A percentile compares a stretch with the other conserved stretches of the same genome.
Evolutionary conservation across 2,329 filamentous ascomycete species (phyloP).

Genomic region (Elsinoe australis): DNA sequence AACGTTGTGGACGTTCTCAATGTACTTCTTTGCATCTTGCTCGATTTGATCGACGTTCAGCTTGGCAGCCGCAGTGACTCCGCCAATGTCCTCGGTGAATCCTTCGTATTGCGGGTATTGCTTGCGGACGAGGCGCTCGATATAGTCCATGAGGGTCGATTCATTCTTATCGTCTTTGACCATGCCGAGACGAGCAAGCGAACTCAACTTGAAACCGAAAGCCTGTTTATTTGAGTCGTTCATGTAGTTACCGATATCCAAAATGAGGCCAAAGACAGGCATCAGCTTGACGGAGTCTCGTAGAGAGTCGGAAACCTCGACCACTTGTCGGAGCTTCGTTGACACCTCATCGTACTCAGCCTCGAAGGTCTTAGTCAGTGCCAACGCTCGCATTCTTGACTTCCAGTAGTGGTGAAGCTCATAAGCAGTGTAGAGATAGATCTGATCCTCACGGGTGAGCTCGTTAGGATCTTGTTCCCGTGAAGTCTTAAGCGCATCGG

Average conservation of each 20-base stretch:
- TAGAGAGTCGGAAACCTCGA: constrained; percentile 77
- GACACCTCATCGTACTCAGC: constrained; percentile 86
- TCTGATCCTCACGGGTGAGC: constrained; percentile 88
- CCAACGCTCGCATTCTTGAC: constrained; percentile 85
- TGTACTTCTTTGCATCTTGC: constrained; percentile 80
- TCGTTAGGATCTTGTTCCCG: constrained; percentile 82
- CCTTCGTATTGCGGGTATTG: constrained; percentile 94
- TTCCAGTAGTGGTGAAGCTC: constrained; percentile 99
- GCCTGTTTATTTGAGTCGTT: constrained; percentile 99
- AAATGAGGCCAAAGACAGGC: constrained; percentile 89
- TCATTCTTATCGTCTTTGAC: constrained; percentile 99
- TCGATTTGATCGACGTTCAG: constrained; percentile 91
- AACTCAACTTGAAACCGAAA: constrained; percentile 94
- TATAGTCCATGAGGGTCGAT: constrained; percentile 87
- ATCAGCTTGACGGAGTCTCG: constrained; percentile 88
- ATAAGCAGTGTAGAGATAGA: constrained; percentile 86
- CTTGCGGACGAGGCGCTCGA: constrained; percentile 91
- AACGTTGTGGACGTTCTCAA: constrained; percentile 89
- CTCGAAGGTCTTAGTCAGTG: constrained; percentile 76
- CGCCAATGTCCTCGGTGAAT: constrained; percentile 75
- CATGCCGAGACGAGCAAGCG: constrained; percentile 86
- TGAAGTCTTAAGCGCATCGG: constrained; percentile 66
- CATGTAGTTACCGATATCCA: constrained; percentile 99
- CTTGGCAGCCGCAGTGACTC: constrained; percentile 74
- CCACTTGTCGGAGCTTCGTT: constrained; percentile 75